Base-by-base conservation (phyloP, 371 early-diverging fungal species). In the Lichtheimia ornata region DNA sequence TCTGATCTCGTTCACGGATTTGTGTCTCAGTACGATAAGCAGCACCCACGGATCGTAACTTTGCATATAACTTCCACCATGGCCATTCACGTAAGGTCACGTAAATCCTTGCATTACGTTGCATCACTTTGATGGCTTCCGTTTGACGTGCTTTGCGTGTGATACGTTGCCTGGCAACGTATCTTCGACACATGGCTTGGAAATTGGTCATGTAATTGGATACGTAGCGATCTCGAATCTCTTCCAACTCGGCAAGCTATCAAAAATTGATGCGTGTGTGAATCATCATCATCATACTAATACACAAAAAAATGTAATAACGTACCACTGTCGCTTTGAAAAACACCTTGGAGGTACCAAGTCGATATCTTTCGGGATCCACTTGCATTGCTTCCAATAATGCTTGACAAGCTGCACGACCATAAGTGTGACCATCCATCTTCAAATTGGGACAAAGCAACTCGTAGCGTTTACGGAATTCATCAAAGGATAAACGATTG, bases 311-410 rank as follows among this genome's bases (percentile, higher is more conserved):
- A 64, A 14, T 22, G 22, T 3, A 3, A 15, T 27, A 42, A 78
- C 84, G 72, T 68, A 96, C 84, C 63, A 99, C 97, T 9, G 99
- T 98, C 25, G 99, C 96, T 11, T 93, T 88, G 89, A 99, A 99
- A 72, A 99, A 99, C 24, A 99, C 95, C 72, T 97, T 99, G 58
- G 92, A 94, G 22, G 83, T 86, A 55, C 99, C 99, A 50, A 99
- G 84, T 20, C 94, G 88, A 73, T 93, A 99, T 67, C 90, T 87
- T 7, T 83, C 84, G 49, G 76, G 73, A 64, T 95, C 93, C 62
- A 97, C 73, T 51, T 82, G 66, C 54, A 96, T 69, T 0, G 81
- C 73, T 22, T 93, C 89, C 17, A 98, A 73, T 5, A 97, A 73
- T 22, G 84, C 72, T 60, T 90, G 86, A 1, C 93, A 88, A 4